Base-by-base conservation (phyloP, 2,329 filamentous ascomycete species). In the Colletotrichum liriopes region DNA sequence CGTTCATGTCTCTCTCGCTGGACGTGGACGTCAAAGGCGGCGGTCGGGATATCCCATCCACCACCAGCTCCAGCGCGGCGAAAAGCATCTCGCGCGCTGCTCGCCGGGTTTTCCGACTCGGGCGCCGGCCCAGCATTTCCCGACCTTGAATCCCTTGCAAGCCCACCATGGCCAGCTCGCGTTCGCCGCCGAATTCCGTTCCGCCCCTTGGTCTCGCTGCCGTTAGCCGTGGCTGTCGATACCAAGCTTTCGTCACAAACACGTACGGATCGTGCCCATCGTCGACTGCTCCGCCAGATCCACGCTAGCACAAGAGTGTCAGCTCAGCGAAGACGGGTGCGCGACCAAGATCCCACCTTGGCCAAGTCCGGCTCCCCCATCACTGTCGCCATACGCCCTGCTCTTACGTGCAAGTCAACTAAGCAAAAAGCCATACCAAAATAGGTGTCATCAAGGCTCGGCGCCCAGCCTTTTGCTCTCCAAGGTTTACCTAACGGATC, bases 381-480 rank as follows among this genome's bases (percentile, higher is more conserved):
- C 52, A 55, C 23, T 23, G 49, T 52, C 47, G 23, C 23, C 47
- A 29, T 16, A 8, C 47, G 47, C 47, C 51, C 51, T 54, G 51
- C 51, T 51, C 23, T 51, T 29, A 51, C 29, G 12, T 29, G 14
- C 35, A 26, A 52, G 26, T 9, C 49, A 20, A 29, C 52, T 55
- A 55, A 11, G 7, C 11, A 55, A 20, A 20, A n/a, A 20, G 26
- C 52, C 52, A 14, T 55, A 14, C 20, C 52, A 2, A 37, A 55
- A 55, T 55, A 55, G 52, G 52, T 16, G 26, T 7, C 52, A 37
- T 55, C 52, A 18, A 55, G 52, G 9, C 52, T n/a, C 52, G 43
- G 43, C 43, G 43, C 43, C 43, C 43, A 45, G 43, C 16, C 43
- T 45, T 7, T 20, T 9, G 43, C 43, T n/a, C 52, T 55, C 20